Evolutionary conservation across 2,329 filamentous ascomycete genomes (phyloP), one percentile per base, ranked within the genome.

Genomic region (Rutstroemia sp.): DNA sequence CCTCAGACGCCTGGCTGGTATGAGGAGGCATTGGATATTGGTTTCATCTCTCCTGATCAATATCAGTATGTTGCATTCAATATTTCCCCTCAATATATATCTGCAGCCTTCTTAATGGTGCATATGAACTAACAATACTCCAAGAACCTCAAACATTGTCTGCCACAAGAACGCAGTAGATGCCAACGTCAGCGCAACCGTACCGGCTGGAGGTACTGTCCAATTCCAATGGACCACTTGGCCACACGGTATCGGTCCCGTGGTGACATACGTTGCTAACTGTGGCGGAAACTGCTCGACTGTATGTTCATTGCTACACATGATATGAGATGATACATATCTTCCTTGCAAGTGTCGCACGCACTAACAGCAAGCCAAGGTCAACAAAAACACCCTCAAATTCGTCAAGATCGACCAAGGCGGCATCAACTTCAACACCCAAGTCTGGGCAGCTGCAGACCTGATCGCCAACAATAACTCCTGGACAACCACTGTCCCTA

Each of bases 161-260:
- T 80, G 78, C 65, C 76, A 79, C 65, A 71, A 69, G 21, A 68
- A 70, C 16, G 72, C 73, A 8, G 70, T 68, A 2, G 70, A 75
- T 21, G 77, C 70, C 1, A 65, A 69, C 21, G 71, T 71, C 2
- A 70, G 72, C 47, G 73, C 74, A 4, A 67, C 70, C 16, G 72
- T 79, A 39, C 63, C 69, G 3, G 76, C 78, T 3, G 78, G 78
- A 25, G 72, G 73, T 60, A 68, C 68, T 50, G 68, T 80, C 57
- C 72, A 73, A 25, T 67, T 80, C 34, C 71, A 74, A 60, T 80
- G 78, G 78, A 73, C 73, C 51, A 67, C 68, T 2, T 79, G 77
- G 77, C 76, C 77, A 4, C 74, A 73, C 23, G 78, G 80, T 67
- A 71, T 68, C 41, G 71, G 71, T 9, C 70, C 70, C 7, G 65